Percentiles rank a stretch among this genome's conserved stretches.
These are phyloP conservation scores for Wickerhamomyces silvicola DNA, from an alignment of 805 yeast species.

Conservation along the genomic window DNA sequence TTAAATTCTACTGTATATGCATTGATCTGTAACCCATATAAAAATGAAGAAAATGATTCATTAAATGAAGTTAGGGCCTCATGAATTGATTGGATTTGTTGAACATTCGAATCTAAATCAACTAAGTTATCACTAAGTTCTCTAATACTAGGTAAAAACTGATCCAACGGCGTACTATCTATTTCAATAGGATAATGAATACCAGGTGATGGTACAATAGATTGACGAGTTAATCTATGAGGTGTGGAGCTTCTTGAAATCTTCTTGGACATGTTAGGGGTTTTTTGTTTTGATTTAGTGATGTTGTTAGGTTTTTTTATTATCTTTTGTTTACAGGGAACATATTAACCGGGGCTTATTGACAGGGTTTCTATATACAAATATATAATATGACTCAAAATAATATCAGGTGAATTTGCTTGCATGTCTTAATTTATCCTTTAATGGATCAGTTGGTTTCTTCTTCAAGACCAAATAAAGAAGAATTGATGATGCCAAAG, in stretches of 20 bases:
- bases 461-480: slow-evolving; percentile 47
- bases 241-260: slow-evolving; percentile 26
- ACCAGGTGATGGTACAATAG: slow-evolving; percentile 34
- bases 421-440: slow-evolving; percentile 46
- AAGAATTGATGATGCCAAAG: slow-evolving; percentile 64
- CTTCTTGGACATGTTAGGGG: slow-evolving; percentile 10
- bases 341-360: not conserved
- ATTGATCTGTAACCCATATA: slow-evolving; percentile 76
- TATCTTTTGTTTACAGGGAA: slow-evolving; percentile 1
- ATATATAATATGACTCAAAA: not conserved
- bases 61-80: slow-evolving; percentile 59
- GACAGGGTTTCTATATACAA: slow-evolving; percentile 2
- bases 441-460: slow-evolving; percentile 30
- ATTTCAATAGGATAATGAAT: slow-evolving; percentile 38
- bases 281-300: not conserved
- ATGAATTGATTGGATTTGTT: slow-evolving; percentile 52
- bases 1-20: slow-evolving; percentile 81
- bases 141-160: slow-evolving; percentile 35
- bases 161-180: slow-evolving; percentile 36
- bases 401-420: slow-evolving; percentile 28
- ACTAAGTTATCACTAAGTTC: slow-evolving; percentile 42
- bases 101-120: slow-evolving; percentile 53
- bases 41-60: slow-evolving; percentile 69
- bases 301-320: not conserved
- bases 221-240: slow-evolving; percentile 34